Conservation (phyloP, 2,329 filamentous ascomycete species). For the Paraphoma chrysanthemicola region DNA sequence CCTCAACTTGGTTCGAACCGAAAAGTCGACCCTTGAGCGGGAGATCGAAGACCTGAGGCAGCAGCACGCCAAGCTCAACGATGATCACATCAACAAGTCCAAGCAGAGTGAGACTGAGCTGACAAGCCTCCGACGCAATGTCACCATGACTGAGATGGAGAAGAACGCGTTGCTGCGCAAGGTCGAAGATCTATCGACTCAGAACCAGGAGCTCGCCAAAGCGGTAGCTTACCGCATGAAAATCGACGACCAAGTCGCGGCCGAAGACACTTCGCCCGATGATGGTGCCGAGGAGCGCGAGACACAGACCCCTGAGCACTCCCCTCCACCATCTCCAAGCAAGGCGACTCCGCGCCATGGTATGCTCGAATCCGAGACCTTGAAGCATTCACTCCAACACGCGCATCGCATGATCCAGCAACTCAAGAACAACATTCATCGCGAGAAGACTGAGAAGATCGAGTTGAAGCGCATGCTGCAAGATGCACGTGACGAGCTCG, state of each 20-base stretch:
- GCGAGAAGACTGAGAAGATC: constrained; percentile 98
- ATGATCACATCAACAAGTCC: constrained; percentile 77
- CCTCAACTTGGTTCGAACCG: constrained; percentile 72
- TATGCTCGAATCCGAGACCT: constrained; percentile 91
- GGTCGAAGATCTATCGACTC: constrained; percentile 83
- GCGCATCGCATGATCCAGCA: constrained; percentile 97
- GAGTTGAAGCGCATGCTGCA: constrained; percentile 95
- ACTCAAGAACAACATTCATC: constrained; percentile 90
- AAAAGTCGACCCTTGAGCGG: constrained; percentile 80
- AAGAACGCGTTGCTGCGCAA: constrained; percentile 79
- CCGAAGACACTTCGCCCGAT: constrained; percentile 61
- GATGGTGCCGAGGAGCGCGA: constrained; percentile 63
- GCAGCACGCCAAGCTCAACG: constrained; percentile 76
- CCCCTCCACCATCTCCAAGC: constrained; percentile 86
- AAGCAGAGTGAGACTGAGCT: constrained; percentile 92
- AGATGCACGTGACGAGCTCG: constrained; percentile 91
- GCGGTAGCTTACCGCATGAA: constrained; percentile 79
- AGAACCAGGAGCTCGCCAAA: constrained; percentile 90
- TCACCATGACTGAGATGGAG: constrained; percentile 80
- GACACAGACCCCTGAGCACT: constrained; percentile 78
- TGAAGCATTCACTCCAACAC: constrained; percentile 92
- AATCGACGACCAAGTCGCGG: constrained; percentile 64
- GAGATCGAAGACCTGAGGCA: constrained; percentile 91
- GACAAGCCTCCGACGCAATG: constrained; percentile 80
- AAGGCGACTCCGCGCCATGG: constrained; percentile 92